Evolutionary conservation across 2,329 filamentous ascomycete species (phyloP), one percentile per base, ranked within the genome.

Genomic region (Xylaria sp.): DNA sequence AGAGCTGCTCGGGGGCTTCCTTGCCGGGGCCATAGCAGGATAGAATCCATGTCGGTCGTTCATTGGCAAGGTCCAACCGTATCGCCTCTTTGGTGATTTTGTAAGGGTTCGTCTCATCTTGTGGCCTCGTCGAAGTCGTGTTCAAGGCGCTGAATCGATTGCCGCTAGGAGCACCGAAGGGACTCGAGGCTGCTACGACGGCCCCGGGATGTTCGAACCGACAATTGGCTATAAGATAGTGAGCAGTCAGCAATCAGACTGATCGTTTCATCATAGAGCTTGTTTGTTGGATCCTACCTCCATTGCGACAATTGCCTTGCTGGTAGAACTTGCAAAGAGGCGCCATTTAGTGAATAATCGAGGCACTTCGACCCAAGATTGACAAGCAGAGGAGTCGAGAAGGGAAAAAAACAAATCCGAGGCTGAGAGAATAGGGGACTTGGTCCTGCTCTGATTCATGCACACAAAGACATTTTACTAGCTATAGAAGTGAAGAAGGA

Each of bases 1-100:
- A 94, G 0, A 98, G 85, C 80, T 97, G 94, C 20, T 89, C 89
- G 0, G 94, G 94, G 1, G 92, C 89, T 74, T 94, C 88, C 75
- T 84, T 87, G 3, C 91, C 92, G 0, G 94, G 94, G 0, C 90
- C 93, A 80, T 97, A 98, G 25, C 91, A 87, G 1, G 94, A 97
- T 28, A 98, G 86, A 4, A 96, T 91, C 92, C 94, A 98, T 84
- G 88, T 82, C 20, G 95, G 95, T 9, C 87, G 86, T 69, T 96
- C 93, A 25, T 85, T 84, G 0, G 85, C 88, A 55, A 97, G 84
- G 77, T 97, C 94, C 63, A 82, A 81, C 69, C 86, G 85, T 74
- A 97, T 91, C 2, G 81, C 82, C 0, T 88, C 87, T 51, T 82
- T 81, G n/a, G 82, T 87, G 50, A 94, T 80, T 54, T 81, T 84